A percentile compares a stretch with the other conserved stretches of the same genome.
These are phyloP conservation scores for Clavispora phyllophila DNA, from an alignment of 805 yeast species.

Conservation along the genomic window DNA sequence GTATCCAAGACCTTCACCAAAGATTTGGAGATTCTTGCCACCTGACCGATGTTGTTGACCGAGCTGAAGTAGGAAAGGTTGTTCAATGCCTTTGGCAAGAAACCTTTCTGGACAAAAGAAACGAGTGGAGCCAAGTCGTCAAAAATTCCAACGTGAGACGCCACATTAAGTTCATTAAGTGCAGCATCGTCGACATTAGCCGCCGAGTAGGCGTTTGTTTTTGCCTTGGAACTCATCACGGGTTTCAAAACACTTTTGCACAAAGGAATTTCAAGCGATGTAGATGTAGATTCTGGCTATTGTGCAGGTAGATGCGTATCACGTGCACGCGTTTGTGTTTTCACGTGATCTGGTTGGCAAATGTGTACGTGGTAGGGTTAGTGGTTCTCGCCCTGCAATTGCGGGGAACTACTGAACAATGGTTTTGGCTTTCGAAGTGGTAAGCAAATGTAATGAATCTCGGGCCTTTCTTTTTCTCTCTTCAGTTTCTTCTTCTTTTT, in stretches of 20 bases:
- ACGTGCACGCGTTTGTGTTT: not conserved
- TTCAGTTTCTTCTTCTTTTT: too few relatives aligned
- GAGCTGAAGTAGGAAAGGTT: slow-evolving; percentile 41
- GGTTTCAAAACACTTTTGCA: not conserved
- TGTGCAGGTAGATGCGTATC: not conserved
- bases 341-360: not conserved
- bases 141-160: slow-evolving; percentile 9
- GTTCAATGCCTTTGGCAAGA: slow-evolving; percentile 29
- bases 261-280: slow-evolving; percentile 1
- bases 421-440: too few relatives aligned
- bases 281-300: not conserved
- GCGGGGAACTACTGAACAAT: too few relatives aligned
- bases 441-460: too few relatives aligned
- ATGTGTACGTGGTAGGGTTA: too few relatives aligned
- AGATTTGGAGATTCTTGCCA: slow-evolving; percentile 37
- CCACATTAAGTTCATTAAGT: slow-evolving; percentile 7
- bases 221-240: not conserved
- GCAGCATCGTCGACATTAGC: slow-evolving; percentile 12
- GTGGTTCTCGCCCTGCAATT: too few relatives aligned
- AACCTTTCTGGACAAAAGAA: slow-evolving; percentile 23
- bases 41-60: slow-evolving; percentile 47
- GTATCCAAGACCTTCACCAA: slow-evolving; percentile 31
- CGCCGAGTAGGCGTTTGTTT: slow-evolving; percentile 3
- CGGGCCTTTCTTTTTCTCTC: too few relatives aligned
- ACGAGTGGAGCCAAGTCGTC: slow-evolving; percentile 16